These are phyloP conservation scores for Suillus plorans DNA, from an alignment of 768 basidiomycete genomes.

Conservation along the genomic window DNA sequence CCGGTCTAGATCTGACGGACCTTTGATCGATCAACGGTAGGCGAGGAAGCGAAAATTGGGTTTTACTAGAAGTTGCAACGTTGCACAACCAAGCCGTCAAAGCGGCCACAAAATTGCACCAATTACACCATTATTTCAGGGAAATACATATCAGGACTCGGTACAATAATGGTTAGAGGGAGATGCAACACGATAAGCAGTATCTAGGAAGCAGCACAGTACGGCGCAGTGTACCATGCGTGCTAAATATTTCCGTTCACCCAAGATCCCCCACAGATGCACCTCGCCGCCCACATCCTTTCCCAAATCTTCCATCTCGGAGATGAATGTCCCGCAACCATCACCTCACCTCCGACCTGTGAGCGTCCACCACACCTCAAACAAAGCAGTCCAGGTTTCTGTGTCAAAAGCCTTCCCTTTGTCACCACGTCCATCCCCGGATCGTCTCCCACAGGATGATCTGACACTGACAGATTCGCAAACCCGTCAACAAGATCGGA, in stretches of 20 bases:
- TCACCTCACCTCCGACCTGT: conserved; percentile 37
- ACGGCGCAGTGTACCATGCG: neutral
- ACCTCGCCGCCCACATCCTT: conserved; percentile 54
- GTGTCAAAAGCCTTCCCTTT: conserved; percentile 50
- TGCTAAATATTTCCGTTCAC: conserved; percentile 17
- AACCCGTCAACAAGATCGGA: conserved; percentile 68
- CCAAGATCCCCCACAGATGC: conserved; percentile 77
- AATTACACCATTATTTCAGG: conserved; percentile 36
- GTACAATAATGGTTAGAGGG: conserved; percentile 45
- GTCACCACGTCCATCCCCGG: conserved; percentile 59
- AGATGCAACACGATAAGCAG: conserved; percentile 19
- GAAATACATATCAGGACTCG: conserved; percentile 38
- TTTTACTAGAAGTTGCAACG: neutral
- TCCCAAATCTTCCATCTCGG: conserved; percentile 64
- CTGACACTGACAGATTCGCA: conserved; percentile 39
- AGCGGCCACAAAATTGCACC: conserved; percentile 5
- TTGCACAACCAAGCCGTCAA: neutral
- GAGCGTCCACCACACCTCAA: conserved; percentile 64
- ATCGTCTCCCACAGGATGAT: conserved; percentile 36
- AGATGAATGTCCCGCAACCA: conserved; percentile 32
- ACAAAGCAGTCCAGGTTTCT: conserved; percentile 44
- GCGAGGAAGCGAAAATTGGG: neutral
- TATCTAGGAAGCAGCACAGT: conserved; percentile 16
- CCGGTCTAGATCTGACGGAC: neutral
- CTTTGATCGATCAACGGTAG: neutral